These are phyloP conservation scores for Sordariomycetes sp. DNA, from an alignment of 2,329 filamentous ascomycete genomes.

Conservation along the genomic window DNA sequence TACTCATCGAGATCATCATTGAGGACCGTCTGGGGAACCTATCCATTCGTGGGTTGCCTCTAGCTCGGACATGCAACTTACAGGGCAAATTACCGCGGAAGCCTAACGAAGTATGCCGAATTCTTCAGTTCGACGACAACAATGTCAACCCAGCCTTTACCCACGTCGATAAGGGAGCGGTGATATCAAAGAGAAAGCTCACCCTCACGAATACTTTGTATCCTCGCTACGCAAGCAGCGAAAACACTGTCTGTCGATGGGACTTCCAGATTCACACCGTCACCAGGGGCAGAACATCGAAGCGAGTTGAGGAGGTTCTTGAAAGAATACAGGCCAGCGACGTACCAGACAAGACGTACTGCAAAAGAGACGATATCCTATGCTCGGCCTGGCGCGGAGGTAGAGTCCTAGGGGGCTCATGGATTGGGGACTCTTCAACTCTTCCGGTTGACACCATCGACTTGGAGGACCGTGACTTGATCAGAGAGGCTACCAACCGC, in stretches of 20 bases:
- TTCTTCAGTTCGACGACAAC: conserved; percentile 24
- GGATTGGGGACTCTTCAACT: conserved; percentile 8
- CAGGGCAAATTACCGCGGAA: conserved; percentile 26
- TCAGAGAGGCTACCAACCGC: too few species aligned
- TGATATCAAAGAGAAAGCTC: too few species aligned
- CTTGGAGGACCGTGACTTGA: conserved; percentile 13
- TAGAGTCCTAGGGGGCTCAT: conserved; percentile 20
- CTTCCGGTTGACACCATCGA: conserved; percentile 9
- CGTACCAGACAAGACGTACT: conserved; percentile 17
- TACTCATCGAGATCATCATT: conserved; percentile 34
- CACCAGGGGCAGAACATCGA: conserved; percentile 11
- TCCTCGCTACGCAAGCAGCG: conserved; percentile 19
- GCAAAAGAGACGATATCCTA: conserved; percentile 17
- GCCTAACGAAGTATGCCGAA: conserved; percentile 31
- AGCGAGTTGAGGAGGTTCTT: conserved; percentile 25
- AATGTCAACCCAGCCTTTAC: conserved; percentile 32
- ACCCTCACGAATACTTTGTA: conserved; percentile 46
- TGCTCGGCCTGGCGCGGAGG: conserved; percentile 22
- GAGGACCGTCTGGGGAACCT: conserved; percentile 11
- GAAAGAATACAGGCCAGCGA: conserved; percentile 20
- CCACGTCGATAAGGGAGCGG: too few species aligned
- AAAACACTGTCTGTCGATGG: conserved; percentile 41
- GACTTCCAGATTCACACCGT: conserved; percentile 20
- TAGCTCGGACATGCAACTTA: conserved; percentile 22
- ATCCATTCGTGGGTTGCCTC: conserved; percentile 28